Evolutionary conservation across 495 filamentous ascomycete species (phyloP), one percentile per base, ranked within the genome.

Genomic region (Zalerion maritima): DNA sequence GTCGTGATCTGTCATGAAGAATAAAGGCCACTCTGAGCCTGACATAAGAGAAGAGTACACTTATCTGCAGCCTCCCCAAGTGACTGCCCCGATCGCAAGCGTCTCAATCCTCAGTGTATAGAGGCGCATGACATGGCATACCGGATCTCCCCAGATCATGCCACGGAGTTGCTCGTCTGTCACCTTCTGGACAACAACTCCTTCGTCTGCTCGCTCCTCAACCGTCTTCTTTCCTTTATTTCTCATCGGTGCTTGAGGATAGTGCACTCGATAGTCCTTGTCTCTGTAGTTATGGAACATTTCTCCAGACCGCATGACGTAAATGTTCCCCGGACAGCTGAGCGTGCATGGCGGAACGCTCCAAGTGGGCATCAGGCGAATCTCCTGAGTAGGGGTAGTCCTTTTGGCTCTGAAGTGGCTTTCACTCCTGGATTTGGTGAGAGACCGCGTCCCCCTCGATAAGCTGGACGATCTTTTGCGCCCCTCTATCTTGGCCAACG

Each of bases 111-210:
- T 52, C 12, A 59, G 60, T 14, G 65, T 58, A 52, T 89, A 89
- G 22, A 85, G 36, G 46, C 57, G 67, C 81, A 89, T 87, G 45
- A 69, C 64, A 49, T 89, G 81, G 53, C 71, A 75, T 9, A 82
- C 52, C 0, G 78, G 79, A 47, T 89, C 81, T 0, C 81, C 81
- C 62, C 81, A 89, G 0, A 89, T 57, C 6, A 78, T 65, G 2
- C 56, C 59, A 16, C 73, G 52, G 14, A 89, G 50, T 36, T 73
- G 49, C 25, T 71, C 64, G 48, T 85, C 74, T n/a, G 58, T 68
- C 2, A 68, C 60, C 10, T 69, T 52, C 32, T 69, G 71, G 12
- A 78, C 80, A 26, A 70, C 64, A 1, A 77, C 58, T 4, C 62
- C 62, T 25, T 73, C 62, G 23, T 47, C 50, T 14, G 54, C 32